Conservation (phyloP, 345 rosid species). For the Boechera stricta region DNA sequence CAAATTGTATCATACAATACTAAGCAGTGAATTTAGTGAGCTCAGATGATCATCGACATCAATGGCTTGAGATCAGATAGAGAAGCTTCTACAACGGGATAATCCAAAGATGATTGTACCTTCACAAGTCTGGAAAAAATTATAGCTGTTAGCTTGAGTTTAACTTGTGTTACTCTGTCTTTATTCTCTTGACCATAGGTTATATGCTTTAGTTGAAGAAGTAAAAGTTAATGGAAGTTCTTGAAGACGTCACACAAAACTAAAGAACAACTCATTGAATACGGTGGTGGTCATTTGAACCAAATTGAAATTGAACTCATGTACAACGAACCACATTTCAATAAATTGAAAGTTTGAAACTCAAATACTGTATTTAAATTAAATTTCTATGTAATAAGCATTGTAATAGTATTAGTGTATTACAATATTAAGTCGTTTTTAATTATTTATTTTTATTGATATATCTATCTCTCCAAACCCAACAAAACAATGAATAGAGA, state of each 20-base stretch:
- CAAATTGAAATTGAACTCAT: not conserved
- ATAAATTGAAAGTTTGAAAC: not conserved
- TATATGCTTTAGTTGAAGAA: not conserved
- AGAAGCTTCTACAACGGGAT: not conserved
- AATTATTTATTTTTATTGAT: too few relatives aligned
- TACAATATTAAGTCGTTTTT: too few relatives aligned
- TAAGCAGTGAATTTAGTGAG: constrained; percentile 1
- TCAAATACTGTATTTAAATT: not conserved
- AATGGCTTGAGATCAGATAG: not conserved
- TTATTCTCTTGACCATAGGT: not conserved
- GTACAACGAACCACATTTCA: not conserved
- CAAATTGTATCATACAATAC: not conserved
- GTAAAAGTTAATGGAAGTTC: not conserved
- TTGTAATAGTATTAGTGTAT: not conserved
- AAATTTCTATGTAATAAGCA: not conserved
- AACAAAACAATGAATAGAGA: too few relatives aligned
- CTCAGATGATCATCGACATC: not conserved
- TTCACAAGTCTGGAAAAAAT: not conserved
- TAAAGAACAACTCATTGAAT: not conserved
- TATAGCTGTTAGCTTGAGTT: not conserved
- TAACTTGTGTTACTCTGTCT: not conserved
- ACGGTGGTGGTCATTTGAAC: not conserved
- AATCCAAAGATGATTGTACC: not conserved
- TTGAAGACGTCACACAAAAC: not conserved
- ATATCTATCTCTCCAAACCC: too few relatives aligned